Evolutionary conservation across 2,329 filamentous ascomycete species (phyloP), one percentile per base, ranked within the genome.

Genomic region (Ophiostoma populinum): DNA sequence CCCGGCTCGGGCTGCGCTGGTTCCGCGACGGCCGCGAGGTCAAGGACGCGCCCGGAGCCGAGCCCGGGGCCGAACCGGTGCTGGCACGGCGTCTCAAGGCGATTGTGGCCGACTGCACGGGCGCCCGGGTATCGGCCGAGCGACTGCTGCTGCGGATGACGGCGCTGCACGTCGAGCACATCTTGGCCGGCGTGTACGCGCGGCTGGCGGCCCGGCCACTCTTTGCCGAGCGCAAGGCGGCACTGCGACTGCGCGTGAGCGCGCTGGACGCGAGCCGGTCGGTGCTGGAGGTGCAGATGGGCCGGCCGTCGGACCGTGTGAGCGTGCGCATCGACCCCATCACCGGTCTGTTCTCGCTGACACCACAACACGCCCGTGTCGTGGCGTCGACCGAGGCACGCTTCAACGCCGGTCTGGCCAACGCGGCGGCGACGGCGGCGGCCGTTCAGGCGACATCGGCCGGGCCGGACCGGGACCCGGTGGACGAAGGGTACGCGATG

Each of bases 1-100:
- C 72, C 43, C 56, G 54, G 32, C 51, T 90, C 30, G 64, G 59
- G 3, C 57, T 76, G 25, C 75, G 82, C 43, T 98, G 90, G 87
- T 85, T 92, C 53, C 74, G 81, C 38, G 76, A 87, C 48, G 76
- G 75, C 42, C 75, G 78, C 46, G 80, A 87, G 50, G 70, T 85
- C 26, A 66, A 69, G 42, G 70, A 78, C 38, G 17, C 68, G 41
- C 69, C 77, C 38, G n/a, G n/a, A n/a, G n/a, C n/a, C n/a, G 57
- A 62, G n/a, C 24, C 18, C 32, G 57, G 70, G n/a, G 63, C 19
- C 22, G 25, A 34, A 34, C 29, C 16, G 15, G 20, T 9, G 9
- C 32, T n/a, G n/a, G n/a, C n/a, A n/a, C n/a, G n/a, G n/a, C n/a
- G n/a, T n/a, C 30, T 94, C 19, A 51, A 64, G 2, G 62, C 93